Evolutionary conservation across 2,329 filamentous ascomycete species (phyloP), one percentile per base, ranked within the genome.

Genomic region (Penicillium freii): DNA sequence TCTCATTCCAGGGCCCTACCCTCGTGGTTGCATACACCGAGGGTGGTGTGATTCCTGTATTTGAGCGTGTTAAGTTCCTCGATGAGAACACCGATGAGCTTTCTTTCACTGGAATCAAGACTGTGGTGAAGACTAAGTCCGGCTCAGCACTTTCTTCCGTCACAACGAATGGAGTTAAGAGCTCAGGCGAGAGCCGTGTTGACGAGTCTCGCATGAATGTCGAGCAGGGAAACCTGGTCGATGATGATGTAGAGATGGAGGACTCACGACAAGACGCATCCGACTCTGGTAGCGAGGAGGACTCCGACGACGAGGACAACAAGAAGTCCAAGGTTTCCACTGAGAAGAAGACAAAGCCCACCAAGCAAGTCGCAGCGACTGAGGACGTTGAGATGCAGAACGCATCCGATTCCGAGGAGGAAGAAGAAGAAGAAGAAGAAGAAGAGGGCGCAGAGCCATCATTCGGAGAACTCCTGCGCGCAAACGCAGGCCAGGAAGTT

Each of bases 381-480:
- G 72, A 77, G 56, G 77, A 76, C 63, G 68, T 78, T 13, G 77
- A 78, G 27, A 70, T 76, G 71, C 67, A 76, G 45, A 73, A 73
- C 40, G 71, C 69, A 15, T 66, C 70, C 5, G 62, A 65, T 3
- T 57, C 62, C n/a, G 70, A 67, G 25, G 63, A 69, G 53, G 63
- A 68, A 21, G 69, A 70, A 7, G 71, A 74, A 39, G 79, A 77
- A 40, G 78, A 80, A 39, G 73, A 72, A 39, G 79, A 77, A 40
- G 78, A 80, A 39, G 73, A 72, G 54, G 68, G 68, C 19, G 77
- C 68, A 21, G 83, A 84, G 62, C 89, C 91, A 3, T 90, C 91
- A 0, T 96, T 97, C 72, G 93, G 92, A 66, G 93, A 97, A 71
- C 84, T 95, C 45, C 81, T 96, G 42, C 88, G 87, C 62, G 83